A percentile compares a stretch with the other conserved stretches of the same genome.
Evolutionary conservation across 78 protist species (phyloP).

Genomic region (Dictyostelium brefeldianum): DNA sequence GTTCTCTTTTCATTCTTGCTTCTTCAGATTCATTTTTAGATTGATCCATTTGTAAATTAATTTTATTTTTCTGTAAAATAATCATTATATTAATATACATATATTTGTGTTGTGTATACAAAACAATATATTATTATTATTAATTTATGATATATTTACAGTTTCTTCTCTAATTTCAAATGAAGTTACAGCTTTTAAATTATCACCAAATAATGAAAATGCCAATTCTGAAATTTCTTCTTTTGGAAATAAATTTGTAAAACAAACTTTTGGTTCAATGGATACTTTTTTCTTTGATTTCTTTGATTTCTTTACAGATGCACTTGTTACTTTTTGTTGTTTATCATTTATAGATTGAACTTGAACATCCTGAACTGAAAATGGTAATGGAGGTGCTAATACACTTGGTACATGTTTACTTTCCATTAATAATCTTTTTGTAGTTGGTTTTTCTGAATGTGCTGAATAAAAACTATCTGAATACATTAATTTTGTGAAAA

Average conservation of each 20-base stretch:
- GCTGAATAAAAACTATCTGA: slow-evolving; percentile 70
- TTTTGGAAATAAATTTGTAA: slow-evolving; percentile 9
- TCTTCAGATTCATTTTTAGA: slow-evolving; percentile 30
- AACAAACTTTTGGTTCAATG: slow-evolving; percentile 27
- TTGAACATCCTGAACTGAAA: background rate
- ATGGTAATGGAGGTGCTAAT: slow-evolving; percentile 61
- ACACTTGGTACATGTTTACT: slow-evolving; percentile 42
- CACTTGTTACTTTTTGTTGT: background rate
- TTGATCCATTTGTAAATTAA: background rate
- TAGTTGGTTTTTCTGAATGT: background rate
- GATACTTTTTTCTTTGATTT: slow-evolving; percentile 54
- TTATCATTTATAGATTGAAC: background rate
- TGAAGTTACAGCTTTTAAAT: background rate
- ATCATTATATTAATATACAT: background rate
- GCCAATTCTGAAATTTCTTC: slow-evolving; percentile 43
- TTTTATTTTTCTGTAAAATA: background rate
- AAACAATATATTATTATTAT: background rate
- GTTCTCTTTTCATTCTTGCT: slow-evolving; percentile 74
- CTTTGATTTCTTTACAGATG: slow-evolving; percentile 18
- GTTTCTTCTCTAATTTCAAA: background rate
- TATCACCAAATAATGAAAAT: slow-evolving; percentile 28
- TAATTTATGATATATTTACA: too few relatives aligned
- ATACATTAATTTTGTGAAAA: slow-evolving; percentile 74
- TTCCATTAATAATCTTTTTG: background rate
- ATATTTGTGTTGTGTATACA: background rate